These are phyloP conservation scores for Emiliania huxleyi DNA, from an alignment of 78 protist species.

Conservation along the genomic window DNA sequence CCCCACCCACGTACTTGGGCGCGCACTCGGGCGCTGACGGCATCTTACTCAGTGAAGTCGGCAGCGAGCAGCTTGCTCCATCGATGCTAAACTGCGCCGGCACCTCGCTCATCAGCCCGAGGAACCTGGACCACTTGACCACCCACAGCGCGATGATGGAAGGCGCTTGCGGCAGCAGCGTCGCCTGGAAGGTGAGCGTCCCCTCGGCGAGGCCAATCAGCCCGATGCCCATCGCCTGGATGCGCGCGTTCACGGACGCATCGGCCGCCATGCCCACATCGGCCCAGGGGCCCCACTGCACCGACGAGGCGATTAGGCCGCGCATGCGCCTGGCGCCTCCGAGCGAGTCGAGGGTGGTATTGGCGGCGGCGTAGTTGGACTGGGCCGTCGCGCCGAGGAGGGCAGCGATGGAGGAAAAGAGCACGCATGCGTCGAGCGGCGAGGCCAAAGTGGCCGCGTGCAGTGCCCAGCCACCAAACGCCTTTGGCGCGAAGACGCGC, in stretches of 20 bases:
- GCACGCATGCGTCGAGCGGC: neutral
- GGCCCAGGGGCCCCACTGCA: neutral
- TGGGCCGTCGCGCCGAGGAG: neutral
- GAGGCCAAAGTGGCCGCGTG: neutral
- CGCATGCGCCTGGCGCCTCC: neutral
- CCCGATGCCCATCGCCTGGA: too few species aligned
- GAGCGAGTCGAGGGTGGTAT: neutral
- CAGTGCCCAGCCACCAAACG: neutral
- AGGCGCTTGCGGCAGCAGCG: neutral
- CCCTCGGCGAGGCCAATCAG: neutral
- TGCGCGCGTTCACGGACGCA: too few species aligned
- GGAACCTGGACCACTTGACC: neutral
- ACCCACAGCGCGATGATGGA: neutral
- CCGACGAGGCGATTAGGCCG: neutral
- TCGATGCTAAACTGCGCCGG: neutral
- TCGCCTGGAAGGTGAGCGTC: neutral
- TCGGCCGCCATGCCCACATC: neutral
- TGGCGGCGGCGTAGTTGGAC: neutral
- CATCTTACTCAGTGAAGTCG: neutral
- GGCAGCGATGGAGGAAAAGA: neutral
- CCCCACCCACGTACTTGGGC: neutral
- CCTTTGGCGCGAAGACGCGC: neutral
- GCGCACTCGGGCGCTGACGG: neutral
- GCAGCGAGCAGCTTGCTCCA: neutral
- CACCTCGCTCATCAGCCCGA: too few species aligned